These are phyloP conservation scores for Pseudotulostoma volvatum DNA, from an alignment of 495 filamentous ascomycete species.

Conservation along the genomic window DNA sequence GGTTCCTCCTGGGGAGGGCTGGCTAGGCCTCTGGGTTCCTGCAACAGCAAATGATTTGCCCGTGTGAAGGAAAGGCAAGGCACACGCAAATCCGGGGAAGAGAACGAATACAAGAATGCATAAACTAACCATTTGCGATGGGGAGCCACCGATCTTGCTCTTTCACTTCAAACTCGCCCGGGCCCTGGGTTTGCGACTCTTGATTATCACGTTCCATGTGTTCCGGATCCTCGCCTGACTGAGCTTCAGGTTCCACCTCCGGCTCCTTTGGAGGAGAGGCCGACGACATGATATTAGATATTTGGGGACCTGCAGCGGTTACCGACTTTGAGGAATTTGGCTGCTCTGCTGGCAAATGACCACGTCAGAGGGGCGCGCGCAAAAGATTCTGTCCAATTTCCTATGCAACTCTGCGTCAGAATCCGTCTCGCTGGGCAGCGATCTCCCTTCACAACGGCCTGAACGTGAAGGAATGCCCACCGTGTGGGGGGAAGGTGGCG, in stretches of 20 bases:
- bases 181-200: constrained; percentile 43
- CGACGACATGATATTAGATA: constrained; percentile 76
- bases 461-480: constrained; percentile 13
- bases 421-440: constrained; percentile 26
- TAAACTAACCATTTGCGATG: constrained; percentile 97
- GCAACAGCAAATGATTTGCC: constrained; percentile 4
- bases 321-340: constrained; percentile 16
- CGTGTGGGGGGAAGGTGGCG: constrained; percentile 22
- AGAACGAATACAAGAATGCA: constrained; percentile 35
- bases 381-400: constrained; percentile 14
- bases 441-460: constrained; percentile 29
- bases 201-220: constrained; percentile 54
- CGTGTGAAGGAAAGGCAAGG: constrained; percentile 10
- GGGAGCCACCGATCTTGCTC: constrained; percentile 99
- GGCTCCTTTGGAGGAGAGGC: constrained; percentile 71
- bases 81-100: constrained; percentile 41
- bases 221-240: constrained; percentile 77
- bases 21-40: constrained; percentile 1
- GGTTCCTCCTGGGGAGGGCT: constrained; percentile 1
- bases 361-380: constrained; percentile 30
- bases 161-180: constrained; percentile 95
- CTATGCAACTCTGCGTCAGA: constrained; percentile 17
- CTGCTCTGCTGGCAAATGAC: constrained; percentile 29
- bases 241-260: constrained; percentile 81
- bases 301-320: constrained; percentile 5